Base-by-base conservation (phyloP, 768 basidiomycete genomes). In the Trichaptum fuscoviolaceum region DNA sequence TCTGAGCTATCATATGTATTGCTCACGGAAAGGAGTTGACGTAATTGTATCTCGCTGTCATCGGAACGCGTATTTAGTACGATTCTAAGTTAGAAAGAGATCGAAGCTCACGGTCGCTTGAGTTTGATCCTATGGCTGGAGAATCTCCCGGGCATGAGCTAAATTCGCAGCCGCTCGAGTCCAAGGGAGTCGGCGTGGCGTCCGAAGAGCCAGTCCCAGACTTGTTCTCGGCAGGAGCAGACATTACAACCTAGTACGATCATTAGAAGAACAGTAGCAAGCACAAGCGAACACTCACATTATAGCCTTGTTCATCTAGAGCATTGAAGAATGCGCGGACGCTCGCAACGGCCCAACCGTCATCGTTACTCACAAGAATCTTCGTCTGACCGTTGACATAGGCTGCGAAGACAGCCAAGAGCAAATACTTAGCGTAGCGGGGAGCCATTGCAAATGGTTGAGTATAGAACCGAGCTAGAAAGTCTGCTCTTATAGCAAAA, bases 21-120 rank as follows among this genome's bases (percentile, higher is more conserved):
- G 30, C 59, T 63, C 57, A 77, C 75, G 75, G 76, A 71, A 73
- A 78, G 0, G 74, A 72, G 66, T 78, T 77, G 30, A 78, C 77
- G 66, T 75, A 78, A 72, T 77, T 78, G 58, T 77, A 62, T n/a
- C 69, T 69, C 12, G 74, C 75, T 77, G 64, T 12, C 26, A 20
- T 4, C 62, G 25, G 42, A 27, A 18, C 25, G 12, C 25, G 24
- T 8, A 26, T 24, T 30, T 35, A 65, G 57, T 34, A n/a, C 34
- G 42, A 30, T 23, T 64, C 20, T 7, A 66, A 62, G 59, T 12
- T 9, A 20, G 20, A 6, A 58, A n/a, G 34, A 69, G 73, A 67
- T 63, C 1, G 1, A 35, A 7, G 71, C 80, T 68, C 62, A 75
- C 74, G 64, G 65, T 75, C 70, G 17, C 63, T 73, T 8, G 72